A percentile compares a stretch with the other conserved stretches of the same genome.
These are phyloP conservation scores for Blumeria graminis DNA, from an alignment of 2,329 filamentous ascomycete species.

Conservation along the genomic window DNA sequence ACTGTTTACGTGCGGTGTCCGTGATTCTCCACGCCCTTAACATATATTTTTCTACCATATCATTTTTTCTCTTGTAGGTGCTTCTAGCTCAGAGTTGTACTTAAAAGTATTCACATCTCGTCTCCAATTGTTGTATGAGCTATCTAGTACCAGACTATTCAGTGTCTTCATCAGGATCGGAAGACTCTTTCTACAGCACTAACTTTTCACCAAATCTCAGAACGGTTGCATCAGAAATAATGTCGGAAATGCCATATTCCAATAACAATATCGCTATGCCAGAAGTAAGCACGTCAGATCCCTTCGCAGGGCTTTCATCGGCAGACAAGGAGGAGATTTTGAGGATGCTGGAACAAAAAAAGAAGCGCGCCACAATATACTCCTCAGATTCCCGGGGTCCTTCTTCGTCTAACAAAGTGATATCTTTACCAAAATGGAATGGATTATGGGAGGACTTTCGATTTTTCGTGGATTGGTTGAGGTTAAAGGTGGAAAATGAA, in stretches of 20 bases:
- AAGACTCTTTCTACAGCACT: not conserved
- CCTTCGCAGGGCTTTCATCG: not conserved
- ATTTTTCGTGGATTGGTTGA: not conserved
- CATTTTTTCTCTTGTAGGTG: too few relatives aligned
- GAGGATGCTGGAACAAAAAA: not conserved
- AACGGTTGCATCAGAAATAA: not conserved
- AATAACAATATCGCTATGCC: not conserved
- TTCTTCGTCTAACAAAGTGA: not conserved
- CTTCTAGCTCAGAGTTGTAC: too few relatives aligned
- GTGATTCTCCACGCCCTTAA: too few relatives aligned
- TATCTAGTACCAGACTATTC: not conserved
- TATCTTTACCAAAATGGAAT: not conserved
- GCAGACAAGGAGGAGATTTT: not conserved
- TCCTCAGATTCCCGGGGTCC: too few relatives aligned
- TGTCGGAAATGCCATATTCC: not conserved
- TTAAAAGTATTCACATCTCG: not conserved
- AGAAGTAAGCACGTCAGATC: not conserved
- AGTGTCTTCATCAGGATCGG: not conserved
- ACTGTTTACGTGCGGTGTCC: too few relatives aligned
- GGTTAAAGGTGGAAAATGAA: too few relatives aligned
- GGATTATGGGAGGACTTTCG: not conserved
- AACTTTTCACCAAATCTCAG: too few relatives aligned
- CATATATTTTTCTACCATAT: too few relatives aligned
- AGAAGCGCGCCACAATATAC: too few relatives aligned
- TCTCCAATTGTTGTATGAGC: not conserved